Evolutionary conservation across 495 filamentous ascomycete genomes (phyloP), one percentile per base, ranked within the genome.

Genomic region (Penicillium waksmanii): DNA sequence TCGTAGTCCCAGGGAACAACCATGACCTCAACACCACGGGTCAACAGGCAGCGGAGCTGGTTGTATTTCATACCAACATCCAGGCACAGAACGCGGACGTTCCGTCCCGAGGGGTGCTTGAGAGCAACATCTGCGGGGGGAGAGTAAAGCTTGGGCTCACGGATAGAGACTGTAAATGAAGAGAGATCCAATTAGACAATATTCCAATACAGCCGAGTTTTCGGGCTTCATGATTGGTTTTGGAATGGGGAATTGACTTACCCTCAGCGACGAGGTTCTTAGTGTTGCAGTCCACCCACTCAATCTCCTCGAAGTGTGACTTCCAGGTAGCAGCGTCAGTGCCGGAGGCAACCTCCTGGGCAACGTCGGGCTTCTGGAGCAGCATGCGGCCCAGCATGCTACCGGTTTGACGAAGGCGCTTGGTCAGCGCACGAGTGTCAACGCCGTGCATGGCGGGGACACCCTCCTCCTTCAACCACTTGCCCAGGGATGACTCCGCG

Each of bases 31-130:
- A 97, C 87, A n/a, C 95, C 95, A 60, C 95, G 85, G 55, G 83
- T 85, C 42, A 98, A 81, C 51, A 98, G 85, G 78, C 95, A 98
- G 58, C 95, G 84, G 48, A 98, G 82, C 79, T 98, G 95, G 77
- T 97, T 98, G 78, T 89, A 96, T 75, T 98, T 98, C 78, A 97
- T 84, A 64, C 95, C 95, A 55, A 98, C 94, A 77, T 98, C 95
- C 56, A 98, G 82, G 69, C 92, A 96, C 33, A 98, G 80, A 47
- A 98, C 86, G 62, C 93, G 90, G 53, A 97, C 79, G 43, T 86
- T 79, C 51, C 92, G 89, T 27, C 95, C 94, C 23, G 91, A 94
- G 13, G 91, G 89, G 73, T 97, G 93, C 69, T 90, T 89, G 34
- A 90, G 78, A 44, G 90, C 85, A 55, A 81, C 75, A 38, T 82